phyloP scores from a whole-genome alignment of 2,329 filamentous ascomycete genomes.

The Aspergillus ruber region DNA sequence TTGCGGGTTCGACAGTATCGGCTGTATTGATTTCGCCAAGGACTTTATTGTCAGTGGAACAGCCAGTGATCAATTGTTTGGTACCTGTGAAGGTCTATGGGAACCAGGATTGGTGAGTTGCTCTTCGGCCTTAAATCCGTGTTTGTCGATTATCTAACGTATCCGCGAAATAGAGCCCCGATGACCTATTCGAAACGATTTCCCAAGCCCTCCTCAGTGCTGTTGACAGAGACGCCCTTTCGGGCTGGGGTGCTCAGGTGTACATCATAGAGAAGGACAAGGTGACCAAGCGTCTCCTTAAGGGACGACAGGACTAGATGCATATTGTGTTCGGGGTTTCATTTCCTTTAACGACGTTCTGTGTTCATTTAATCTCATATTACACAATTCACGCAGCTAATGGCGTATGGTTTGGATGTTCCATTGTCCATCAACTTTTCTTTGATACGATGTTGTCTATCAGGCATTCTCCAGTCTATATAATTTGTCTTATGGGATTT shows the following conservation, averaged over 20 bases:
- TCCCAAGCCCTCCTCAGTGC: conserved; percentile 94
- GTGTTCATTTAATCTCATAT: background rate
- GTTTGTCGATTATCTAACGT: background rate
- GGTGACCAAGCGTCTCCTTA: conserved; percentile 97
- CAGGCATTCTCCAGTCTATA: too few relatives aligned
- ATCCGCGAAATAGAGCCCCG: conserved; percentile 60
- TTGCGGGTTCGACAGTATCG: conserved; percentile 98
- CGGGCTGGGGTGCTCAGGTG: conserved; percentile 96
- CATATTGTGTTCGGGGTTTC: conserved; percentile 7
- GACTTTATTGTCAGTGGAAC: conserved; percentile 98
- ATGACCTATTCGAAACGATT: conserved; percentile 96
- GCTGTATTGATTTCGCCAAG: conserved; percentile 98
- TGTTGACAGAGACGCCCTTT: conserved; percentile 91
- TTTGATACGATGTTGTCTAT: too few relatives aligned
- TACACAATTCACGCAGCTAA: conserved; percentile 12
- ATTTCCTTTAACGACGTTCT: conserved; percentile 15
- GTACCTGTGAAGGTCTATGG: conserved; percentile 97
- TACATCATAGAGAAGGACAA: conserved; percentile 99
- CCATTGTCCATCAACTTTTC: conserved; percentile 5
- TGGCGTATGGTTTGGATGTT: conserved; percentile 23
- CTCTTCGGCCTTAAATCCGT: background rate
- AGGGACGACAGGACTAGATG: conserved; percentile 85
- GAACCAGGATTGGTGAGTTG: conserved; percentile 83
- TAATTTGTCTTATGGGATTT: background rate
- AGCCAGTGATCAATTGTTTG: conserved; percentile 94